Percentiles rank a stretch among this genome's conserved stretches.
Conservation (phyloP, 78 protist genomes). For the Cavenderia fasciculata region DNA sequence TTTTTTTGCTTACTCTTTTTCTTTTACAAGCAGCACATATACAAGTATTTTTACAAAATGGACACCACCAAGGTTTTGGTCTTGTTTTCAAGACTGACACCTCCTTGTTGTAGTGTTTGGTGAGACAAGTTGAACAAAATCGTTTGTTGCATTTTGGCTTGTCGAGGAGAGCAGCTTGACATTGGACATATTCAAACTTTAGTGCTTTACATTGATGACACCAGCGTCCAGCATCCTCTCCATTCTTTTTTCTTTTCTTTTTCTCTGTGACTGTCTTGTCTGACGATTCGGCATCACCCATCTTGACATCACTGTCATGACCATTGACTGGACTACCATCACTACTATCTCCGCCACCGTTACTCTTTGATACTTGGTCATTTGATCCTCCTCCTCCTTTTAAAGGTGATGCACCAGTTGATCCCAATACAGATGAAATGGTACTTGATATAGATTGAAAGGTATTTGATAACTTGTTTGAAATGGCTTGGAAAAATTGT, state of each 20-base stretch:
- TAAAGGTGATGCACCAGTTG: no score
- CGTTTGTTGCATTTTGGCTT: constrained; percentile 66
- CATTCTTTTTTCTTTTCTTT: constrained; percentile 42
- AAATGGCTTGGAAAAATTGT: no score
- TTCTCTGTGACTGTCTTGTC: background rate
- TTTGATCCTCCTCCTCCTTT: no score
- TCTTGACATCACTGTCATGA: background rate
- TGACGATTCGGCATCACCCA: background rate
- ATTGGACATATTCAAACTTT: constrained; percentile 56
- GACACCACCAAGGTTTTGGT: constrained; percentile 38
- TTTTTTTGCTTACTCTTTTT: constrained; percentile 38
- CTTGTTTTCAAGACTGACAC: constrained; percentile 1
- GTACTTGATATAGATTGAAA: background rate
- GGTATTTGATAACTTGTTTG: background rate
- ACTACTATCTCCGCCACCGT: no score
- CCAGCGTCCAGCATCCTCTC: constrained; percentile 72
- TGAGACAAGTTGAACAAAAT: constrained; percentile 58
- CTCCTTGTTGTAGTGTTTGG: constrained; percentile 56
- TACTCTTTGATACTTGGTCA: no score
- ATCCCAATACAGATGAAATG: background rate
- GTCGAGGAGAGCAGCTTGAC: constrained; percentile 52
- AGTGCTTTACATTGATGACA: constrained; percentile 79
- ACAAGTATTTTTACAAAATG: constrained; percentile 60
- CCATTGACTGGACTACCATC: background rate
- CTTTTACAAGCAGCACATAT: constrained; percentile 78